Evolutionary conservation across 176 grass and related monocot species (phyloP).

Genomic region (Oryza punctata): DNA sequence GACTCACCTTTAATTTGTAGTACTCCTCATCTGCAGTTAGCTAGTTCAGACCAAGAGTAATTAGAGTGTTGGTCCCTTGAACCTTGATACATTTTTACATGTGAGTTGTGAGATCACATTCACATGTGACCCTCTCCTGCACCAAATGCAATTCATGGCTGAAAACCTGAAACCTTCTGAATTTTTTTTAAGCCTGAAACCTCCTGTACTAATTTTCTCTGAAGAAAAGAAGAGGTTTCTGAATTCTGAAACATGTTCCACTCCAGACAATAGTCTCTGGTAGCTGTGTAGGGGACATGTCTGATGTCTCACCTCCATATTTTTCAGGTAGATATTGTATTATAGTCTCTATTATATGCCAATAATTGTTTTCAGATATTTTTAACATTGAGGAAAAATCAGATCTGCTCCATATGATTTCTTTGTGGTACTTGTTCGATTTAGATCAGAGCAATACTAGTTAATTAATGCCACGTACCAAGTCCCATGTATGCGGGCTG

Average conservation of each 20-base stretch:
- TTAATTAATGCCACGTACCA: neutral
- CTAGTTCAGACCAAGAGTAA: neutral
- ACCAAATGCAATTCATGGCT: neutral
- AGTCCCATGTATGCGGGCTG: neutral
- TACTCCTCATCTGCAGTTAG: neutral
- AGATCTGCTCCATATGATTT: neutral
- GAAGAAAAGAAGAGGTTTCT: neutral
- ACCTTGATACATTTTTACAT: neutral
- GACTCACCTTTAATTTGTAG: neutral
- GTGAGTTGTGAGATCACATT: neutral
- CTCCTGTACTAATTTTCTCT: neutral
- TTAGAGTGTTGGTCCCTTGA: neutral
- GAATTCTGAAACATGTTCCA: neutral
- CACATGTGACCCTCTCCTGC: neutral
- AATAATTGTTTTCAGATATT: slow-evolving; percentile 8
- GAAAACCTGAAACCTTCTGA: neutral
- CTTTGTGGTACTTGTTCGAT: neutral
- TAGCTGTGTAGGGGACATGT: slow-evolving; percentile 4
- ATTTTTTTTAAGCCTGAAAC: neutral
- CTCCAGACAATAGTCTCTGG: neutral
- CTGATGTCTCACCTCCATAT: neutral
- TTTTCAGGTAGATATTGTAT: slow-evolving; percentile 8
- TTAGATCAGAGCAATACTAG: neutral
- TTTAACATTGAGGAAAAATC: neutral
- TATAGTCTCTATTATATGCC: neutral